phyloP scores from a whole-genome alignment of 2,329 filamentous ascomycete species.

The Thielaviopsis populi region DNA sequence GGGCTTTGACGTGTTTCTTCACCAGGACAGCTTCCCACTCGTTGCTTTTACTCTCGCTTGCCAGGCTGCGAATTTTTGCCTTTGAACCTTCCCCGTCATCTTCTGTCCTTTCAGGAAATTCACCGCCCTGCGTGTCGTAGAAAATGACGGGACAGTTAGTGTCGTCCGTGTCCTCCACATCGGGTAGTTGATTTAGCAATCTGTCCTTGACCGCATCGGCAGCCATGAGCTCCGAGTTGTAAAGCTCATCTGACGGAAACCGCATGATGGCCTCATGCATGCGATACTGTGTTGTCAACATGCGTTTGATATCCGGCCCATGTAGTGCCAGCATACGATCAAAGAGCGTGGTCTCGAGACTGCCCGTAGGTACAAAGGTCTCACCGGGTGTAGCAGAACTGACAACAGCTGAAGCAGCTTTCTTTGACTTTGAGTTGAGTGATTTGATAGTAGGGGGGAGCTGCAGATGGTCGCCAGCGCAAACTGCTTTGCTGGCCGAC shows the following conservation, averaged over 20 bases:
- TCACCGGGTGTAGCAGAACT: not conserved
- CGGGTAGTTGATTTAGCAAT: conserved; percentile 43
- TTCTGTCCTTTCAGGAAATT: conserved; percentile 71
- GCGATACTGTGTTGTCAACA: conserved; percentile 93
- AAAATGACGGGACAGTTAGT: conserved; percentile 80
- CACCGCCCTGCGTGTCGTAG: conserved; percentile 89
- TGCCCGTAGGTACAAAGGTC: conserved; percentile 20
- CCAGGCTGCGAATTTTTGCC: conserved; percentile 29
- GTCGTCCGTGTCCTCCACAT: conserved; percentile 69
- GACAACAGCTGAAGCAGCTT: conserved; percentile 22
- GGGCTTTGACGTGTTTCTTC: conserved; percentile 54
- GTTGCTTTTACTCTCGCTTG: conserved; percentile 66
- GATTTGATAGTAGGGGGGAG: conserved; percentile 91
- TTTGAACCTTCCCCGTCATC: conserved; percentile 46
- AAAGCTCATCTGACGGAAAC: conserved; percentile 80
- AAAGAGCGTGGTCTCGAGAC: conserved; percentile 79
- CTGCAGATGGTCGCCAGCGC: conserved; percentile 89
- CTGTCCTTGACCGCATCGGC: conserved; percentile 63
- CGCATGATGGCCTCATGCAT: conserved; percentile 96
- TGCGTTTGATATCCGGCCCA: conserved; percentile 70
- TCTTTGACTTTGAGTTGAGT: conserved; percentile 35
- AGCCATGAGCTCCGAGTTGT: conserved; percentile 66
- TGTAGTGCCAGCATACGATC: conserved; percentile 73
- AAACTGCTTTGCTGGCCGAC: conserved; percentile 65
- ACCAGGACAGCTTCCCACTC: conserved; percentile 78